Evolutionary conservation across 495 filamentous ascomycete species (phyloP).

Genomic region (Neurospora hispaniola): DNA sequence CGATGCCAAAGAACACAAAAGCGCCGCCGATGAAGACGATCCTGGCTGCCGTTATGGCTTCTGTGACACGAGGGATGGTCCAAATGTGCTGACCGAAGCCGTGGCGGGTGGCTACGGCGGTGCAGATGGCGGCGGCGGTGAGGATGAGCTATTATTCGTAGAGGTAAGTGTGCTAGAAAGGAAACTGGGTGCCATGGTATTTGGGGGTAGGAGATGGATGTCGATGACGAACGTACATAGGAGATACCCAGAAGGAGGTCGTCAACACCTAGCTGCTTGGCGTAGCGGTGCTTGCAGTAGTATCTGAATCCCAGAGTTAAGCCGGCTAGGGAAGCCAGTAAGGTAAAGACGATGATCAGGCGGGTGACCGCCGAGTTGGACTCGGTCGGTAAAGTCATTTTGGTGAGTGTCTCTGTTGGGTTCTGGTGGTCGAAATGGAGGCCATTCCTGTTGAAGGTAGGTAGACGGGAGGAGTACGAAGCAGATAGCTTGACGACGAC

Average conservation of each 20-base stretch:
- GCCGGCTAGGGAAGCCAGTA: not conserved
- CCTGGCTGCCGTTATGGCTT: not conserved
- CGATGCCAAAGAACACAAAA: not conserved
- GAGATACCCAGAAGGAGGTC: not conserved
- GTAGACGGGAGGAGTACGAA: not conserved
- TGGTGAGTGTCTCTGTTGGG: not conserved
- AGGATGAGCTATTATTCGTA: not conserved
- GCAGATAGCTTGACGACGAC: not conserved
- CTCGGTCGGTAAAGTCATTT: not conserved
- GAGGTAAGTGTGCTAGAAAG: not conserved
- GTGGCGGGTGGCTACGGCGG: not conserved
- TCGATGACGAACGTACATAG: not conserved
- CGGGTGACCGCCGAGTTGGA: not conserved
- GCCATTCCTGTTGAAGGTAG: not conserved
- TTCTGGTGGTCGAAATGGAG: not conserved
- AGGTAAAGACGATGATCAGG: not conserved
- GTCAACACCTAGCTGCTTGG: not conserved
- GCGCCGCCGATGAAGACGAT: not conserved
- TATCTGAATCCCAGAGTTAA: not conserved
- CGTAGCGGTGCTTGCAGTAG: not conserved
- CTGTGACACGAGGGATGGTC: not conserved
- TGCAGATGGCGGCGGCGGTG: not conserved
- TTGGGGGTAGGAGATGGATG: not conserved
- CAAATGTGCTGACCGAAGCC: not conserved
- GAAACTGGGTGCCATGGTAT: not conserved